These are phyloP conservation scores for Vaccinium darrowii DNA, from an alignment of 148 eudicot species.

Conservation along the genomic window DNA sequence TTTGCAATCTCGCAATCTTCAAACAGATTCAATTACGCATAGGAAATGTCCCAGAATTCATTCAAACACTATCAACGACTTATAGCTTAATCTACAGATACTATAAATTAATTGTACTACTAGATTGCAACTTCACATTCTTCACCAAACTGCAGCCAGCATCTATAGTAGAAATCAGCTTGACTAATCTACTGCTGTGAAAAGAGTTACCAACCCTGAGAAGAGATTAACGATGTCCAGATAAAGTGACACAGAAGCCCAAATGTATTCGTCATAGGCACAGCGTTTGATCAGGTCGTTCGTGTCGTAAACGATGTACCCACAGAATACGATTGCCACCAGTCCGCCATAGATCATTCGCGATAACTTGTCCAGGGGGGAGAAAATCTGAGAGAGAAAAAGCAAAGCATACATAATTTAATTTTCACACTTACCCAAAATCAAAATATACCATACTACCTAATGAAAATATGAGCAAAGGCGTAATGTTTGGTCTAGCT, in stretches of 20 bases:
- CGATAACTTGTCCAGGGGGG: constrained; percentile 48
- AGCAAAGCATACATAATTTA: background rate
- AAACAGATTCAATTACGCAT: background rate
- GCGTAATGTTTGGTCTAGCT: background rate
- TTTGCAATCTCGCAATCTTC: background rate
- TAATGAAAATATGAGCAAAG: background rate
- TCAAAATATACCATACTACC: no score
- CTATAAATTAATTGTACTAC: background rate
- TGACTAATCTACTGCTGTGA: constrained; percentile 34
- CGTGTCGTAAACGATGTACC: constrained; percentile 56
- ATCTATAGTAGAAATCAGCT: background rate
- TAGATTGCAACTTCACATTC: background rate
- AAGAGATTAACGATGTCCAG: constrained; percentile 50
- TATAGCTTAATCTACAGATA: background rate
- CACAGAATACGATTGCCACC: constrained; percentile 52
- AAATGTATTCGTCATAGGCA: constrained; percentile 50
- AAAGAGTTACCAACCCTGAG: constrained; percentile 23
- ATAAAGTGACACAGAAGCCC: constrained; percentile 51
- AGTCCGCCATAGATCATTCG: constrained; percentile 55
- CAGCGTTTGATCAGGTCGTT: constrained; percentile 56
- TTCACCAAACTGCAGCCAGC: background rate
- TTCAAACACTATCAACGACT: background rate
- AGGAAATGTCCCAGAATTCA: background rate
- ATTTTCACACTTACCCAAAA: background rate
- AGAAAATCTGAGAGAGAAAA: constrained; percentile 34